phyloP scores from a whole-genome alignment of 257 asterid species.

The Dorcoceras hygrometricum region DNA sequence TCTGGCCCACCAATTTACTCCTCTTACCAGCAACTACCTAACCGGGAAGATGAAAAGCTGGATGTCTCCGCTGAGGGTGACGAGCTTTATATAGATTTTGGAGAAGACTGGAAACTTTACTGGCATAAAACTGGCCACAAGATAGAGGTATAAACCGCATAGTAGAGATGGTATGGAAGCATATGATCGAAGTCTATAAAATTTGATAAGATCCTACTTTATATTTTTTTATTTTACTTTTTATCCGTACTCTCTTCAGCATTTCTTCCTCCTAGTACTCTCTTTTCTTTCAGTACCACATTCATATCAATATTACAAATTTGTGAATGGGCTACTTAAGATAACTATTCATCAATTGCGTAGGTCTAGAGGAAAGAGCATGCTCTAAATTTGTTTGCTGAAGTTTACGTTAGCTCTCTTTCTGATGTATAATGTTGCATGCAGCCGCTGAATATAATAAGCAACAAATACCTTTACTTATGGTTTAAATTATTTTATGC shows the following conservation, averaged over 20 bases:
- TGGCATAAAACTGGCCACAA: slow-evolving; percentile 50
- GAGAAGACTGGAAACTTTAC: slow-evolving; percentile 83
- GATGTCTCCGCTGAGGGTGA: slow-evolving; percentile 47
- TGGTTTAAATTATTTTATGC: slow-evolving; percentile 4
- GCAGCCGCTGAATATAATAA: background rate
- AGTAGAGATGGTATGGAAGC: slow-evolving; percentile 8
- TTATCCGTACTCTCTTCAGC: background rate
- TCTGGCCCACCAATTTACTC: slow-evolving; percentile 83
- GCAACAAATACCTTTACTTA: slow-evolving; percentile 4
- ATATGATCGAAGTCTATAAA: background rate
- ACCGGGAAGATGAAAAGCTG: slow-evolving; percentile 46
- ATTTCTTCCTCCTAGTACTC: background rate
- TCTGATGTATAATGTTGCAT: background rate
- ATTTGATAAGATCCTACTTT: background rate
- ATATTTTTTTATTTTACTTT: background rate
- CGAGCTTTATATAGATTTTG: slow-evolving; percentile 69
- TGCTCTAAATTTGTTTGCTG: background rate
- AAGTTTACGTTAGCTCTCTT: background rate
- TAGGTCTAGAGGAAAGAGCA: background rate
- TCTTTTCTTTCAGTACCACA: background rate
- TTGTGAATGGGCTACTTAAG: background rate
- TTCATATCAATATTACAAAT: background rate
- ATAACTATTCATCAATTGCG: background rate
- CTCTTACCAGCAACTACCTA: slow-evolving; percentile 54
- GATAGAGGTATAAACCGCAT: slow-evolving; percentile 47